phyloP scores from a whole-genome alignment of 169 alveolate species.

The Perkinsus olseni region DNA sequence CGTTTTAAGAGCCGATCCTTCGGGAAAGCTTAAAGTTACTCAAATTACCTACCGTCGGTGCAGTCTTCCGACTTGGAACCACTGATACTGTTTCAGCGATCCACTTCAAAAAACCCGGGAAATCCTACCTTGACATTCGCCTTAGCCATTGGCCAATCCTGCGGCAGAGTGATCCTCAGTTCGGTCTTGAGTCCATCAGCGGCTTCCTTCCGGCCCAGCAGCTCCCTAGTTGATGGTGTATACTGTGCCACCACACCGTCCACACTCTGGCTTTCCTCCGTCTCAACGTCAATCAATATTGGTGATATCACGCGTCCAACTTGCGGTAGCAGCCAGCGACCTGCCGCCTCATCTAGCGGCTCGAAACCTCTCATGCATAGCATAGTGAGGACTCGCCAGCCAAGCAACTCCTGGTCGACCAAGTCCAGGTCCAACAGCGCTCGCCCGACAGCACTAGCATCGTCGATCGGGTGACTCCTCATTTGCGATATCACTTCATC shows the following conservation, averaged over 20 bases:
- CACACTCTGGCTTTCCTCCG: background rate
- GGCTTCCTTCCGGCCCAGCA: background rate
- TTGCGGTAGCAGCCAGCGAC: background rate
- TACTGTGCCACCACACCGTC: background rate
- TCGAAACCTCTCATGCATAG: background rate
- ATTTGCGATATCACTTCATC: background rate
- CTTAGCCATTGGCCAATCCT: background rate
- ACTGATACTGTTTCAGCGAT: too few relatives aligned
- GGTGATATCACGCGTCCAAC: background rate
- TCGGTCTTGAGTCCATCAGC: background rate
- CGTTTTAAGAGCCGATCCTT: too few relatives aligned
- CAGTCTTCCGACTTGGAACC: too few relatives aligned
- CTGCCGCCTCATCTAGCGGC: background rate
- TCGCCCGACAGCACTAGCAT: background rate
- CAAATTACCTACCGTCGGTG: too few relatives aligned
- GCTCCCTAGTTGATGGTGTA: background rate
- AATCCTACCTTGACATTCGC: background rate
- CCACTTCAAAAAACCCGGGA: too few relatives aligned
- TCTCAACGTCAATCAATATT: background rate
- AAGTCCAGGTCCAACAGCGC: background rate
- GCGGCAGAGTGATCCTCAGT: background rate
- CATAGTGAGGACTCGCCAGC: background rate
- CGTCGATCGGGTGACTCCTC: background rate
- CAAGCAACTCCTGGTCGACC: background rate
- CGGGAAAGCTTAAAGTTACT: too few relatives aligned